Evolutionary conservation across 164 flowering plant species (phyloP).

Genomic region (Platanus orientalis): DNA sequence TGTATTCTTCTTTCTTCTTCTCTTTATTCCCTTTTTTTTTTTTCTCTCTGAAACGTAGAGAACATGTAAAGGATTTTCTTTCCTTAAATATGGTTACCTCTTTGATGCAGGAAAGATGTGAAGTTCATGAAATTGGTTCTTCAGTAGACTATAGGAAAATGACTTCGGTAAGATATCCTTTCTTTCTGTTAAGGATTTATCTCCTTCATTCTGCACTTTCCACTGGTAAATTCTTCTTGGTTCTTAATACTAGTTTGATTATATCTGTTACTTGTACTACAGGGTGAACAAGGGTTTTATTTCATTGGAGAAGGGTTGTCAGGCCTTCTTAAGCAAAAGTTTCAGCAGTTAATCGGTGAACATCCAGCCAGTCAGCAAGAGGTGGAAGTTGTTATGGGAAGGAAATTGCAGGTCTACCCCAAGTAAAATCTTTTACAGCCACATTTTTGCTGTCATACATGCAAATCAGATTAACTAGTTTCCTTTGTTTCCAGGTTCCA

Average conservation of each 20-base stretch:
- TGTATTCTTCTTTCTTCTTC: slow-evolving; percentile 3
- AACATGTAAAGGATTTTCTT: neutral
- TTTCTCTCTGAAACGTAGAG: too few species aligned
- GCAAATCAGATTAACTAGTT: neutral
- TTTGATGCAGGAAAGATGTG: slow-evolving; percentile 78
- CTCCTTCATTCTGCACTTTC: neutral
- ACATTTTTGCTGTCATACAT: neutral
- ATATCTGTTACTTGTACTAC: slow-evolving; percentile 20
- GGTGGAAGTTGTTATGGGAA: slow-evolving; percentile 97
- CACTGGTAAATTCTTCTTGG: neutral
- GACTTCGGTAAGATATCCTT: slow-evolving; percentile 76
- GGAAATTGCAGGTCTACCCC: slow-evolving; percentile 59
- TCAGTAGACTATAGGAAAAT: slow-evolving; percentile 77
- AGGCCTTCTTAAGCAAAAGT: slow-evolving; percentile 57
- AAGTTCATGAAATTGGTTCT: slow-evolving; percentile 85
- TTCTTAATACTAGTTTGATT: slow-evolving; percentile 1
- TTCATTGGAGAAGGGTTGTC: slow-evolving; percentile 55
- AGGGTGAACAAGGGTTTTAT: slow-evolving; percentile 91
- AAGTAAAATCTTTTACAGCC: neutral
- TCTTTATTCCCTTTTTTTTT: neutral
- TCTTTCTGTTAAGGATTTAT: neutral
- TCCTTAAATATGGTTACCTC: slow-evolving; percentile 4
- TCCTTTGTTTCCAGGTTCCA: slow-evolving; percentile 49
- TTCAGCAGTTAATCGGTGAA: slow-evolving; percentile 62
- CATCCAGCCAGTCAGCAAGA: slow-evolving; percentile 54